A percentile compares a stretch with the other conserved stretches of the same genome.
phyloP scores from a whole-genome alignment of 2,329 filamentous ascomycete species.

The Hypoxylon rubiginosum region DNA sequence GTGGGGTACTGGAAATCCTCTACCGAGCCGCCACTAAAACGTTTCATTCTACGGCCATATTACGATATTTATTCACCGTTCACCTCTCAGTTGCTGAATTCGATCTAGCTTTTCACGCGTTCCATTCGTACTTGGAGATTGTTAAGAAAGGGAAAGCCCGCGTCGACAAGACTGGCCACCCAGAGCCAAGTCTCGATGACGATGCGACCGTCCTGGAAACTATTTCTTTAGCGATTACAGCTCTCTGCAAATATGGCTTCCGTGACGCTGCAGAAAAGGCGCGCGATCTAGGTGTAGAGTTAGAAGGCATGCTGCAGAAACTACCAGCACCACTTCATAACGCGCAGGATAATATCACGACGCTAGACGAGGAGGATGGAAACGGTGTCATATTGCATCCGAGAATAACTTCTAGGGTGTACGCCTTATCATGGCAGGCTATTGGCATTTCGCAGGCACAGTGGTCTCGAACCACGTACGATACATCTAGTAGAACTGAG shows the following conservation, averaged over 20 bases:
- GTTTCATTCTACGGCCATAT: constrained; percentile 91
- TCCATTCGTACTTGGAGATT: constrained; percentile 92
- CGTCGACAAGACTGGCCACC: constrained; percentile 81
- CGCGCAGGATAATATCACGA: constrained; percentile 47
- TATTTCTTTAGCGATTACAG: constrained; percentile 81
- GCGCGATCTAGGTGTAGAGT: constrained; percentile 74
- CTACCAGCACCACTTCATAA: constrained; percentile 55
- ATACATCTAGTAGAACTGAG: constrained; percentile 77
- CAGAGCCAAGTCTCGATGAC: constrained; percentile 79
- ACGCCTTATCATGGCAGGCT: constrained; percentile 83
- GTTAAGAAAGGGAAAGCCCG: constrained; percentile 87
- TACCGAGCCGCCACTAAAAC: constrained; percentile 94
- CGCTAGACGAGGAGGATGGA: constrained; percentile 52
- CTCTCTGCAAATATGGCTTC: constrained; percentile 86
- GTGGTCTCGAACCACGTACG: constrained; percentile 86
- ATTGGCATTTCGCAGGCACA: constrained; percentile 88
- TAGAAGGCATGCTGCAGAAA: constrained; percentile 82
- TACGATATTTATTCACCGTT: constrained; percentile 88
- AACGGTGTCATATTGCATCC: constrained; percentile 54
- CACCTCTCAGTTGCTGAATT: constrained; percentile 92
- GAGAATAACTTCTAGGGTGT: constrained; percentile 68
- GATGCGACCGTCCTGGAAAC: constrained; percentile 83
- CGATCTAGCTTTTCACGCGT: constrained; percentile 88
- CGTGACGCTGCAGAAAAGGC: constrained; percentile 83
- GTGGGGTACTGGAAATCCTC: constrained; percentile 85